Percentiles rank a stretch among this genome's conserved stretches.
Evolutionary conservation across 2,329 filamentous ascomycete genomes (phyloP).

Genomic region (Fusarium keratoplasticum): DNA sequence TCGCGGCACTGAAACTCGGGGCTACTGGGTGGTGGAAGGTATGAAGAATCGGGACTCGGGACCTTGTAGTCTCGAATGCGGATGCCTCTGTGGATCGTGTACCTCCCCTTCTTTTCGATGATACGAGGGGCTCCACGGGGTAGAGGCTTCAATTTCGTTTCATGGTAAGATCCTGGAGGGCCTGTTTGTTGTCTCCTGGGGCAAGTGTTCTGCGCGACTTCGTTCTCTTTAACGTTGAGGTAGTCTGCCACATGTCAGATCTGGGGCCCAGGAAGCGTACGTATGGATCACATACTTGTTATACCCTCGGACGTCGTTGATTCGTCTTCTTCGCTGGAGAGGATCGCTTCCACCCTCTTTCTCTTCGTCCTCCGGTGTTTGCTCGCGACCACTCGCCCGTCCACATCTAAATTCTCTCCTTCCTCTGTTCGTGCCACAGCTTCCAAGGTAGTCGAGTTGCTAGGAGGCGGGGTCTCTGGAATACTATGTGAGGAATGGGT

Average conservation of each 20-base stretch:
- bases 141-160: conserved; percentile 37
- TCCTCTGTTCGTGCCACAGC: not conserved
- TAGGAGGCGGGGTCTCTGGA: conserved; percentile 29
- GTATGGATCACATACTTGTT: not conserved
- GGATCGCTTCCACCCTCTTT: conserved; percentile 33
- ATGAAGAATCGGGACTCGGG: conserved; percentile 11
- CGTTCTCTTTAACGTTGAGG: not conserved
- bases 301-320: not conserved
- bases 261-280: not conserved
- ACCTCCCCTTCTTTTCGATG: conserved; percentile 43
- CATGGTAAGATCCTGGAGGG: too few species aligned
- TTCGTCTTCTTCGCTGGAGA: conserved; percentile 6
- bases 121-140: conserved; percentile 42
- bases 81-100: conserved; percentile 44
- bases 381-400: not conserved
- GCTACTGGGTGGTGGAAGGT: conserved; percentile 6
- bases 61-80: conserved; percentile 46
- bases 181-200: not conserved
- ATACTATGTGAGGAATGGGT: conserved; percentile 25
- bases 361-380: conserved; percentile 8
- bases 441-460: not conserved
- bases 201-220: not conserved
- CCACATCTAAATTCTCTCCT: not conserved
- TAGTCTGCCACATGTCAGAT: not conserved
- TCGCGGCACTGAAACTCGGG: conserved; percentile 47